These are phyloP conservation scores for Xylaria castorea DNA, from an alignment of 495 filamentous ascomycete species.

Conservation along the genomic window DNA sequence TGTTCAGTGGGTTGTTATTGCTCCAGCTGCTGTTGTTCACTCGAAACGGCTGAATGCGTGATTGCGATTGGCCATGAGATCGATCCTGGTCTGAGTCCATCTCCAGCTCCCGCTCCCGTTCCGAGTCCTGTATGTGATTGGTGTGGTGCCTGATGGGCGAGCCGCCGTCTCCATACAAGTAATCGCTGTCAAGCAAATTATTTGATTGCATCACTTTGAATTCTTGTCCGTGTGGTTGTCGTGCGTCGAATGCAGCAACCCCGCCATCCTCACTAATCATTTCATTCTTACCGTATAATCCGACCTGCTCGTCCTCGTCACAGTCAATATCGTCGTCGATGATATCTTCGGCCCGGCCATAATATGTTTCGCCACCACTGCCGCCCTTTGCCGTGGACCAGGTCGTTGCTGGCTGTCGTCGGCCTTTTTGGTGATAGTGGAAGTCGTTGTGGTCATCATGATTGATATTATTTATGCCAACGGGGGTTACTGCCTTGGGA, in stretches of 20 bases:
- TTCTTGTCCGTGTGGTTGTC: neutral
- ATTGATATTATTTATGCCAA: constrained; percentile 10
- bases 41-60: neutral
- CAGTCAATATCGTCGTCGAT: constrained; percentile 12
- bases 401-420: neutral
- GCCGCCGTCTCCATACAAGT: neutral
- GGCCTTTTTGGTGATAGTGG: constrained; percentile 20
- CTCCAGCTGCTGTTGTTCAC: neutral
- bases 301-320: neutral
- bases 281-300: neutral
- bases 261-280: neutral
- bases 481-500: neutral
- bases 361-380: neutral
- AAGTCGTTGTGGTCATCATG: constrained; percentile 5
- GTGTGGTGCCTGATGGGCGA: neutral
- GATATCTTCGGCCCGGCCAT: neutral
- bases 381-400: neutral
- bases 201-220: neutral
- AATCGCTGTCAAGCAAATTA: neutral
- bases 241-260: neutral
- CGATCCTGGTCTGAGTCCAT: neutral
- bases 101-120: neutral
- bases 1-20: neutral
- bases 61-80: constrained; percentile 13
- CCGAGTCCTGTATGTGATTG: neutral